Evolutionary conservation across 306 rosid genomes (phyloP).

Genomic region (Mucuna pruriens): DNA sequence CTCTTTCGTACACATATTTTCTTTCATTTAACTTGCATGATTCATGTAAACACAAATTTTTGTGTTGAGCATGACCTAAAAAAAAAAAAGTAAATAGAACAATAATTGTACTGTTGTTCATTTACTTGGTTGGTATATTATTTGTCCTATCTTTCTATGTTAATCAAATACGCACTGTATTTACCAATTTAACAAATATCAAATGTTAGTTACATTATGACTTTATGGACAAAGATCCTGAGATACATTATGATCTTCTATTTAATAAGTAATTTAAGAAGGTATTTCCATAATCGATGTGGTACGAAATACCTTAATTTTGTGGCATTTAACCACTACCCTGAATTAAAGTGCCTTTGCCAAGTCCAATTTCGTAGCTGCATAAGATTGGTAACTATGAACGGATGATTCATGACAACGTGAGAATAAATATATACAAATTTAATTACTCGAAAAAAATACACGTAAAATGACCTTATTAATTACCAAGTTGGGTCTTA

Average conservation of each 20-base stretch:
- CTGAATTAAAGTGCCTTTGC: not conserved
- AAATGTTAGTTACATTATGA: not conserved
- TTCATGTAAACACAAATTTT: too few species aligned
- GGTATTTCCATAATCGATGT: not conserved
- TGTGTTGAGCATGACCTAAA: too few species aligned
- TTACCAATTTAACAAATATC: not conserved
- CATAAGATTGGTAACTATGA: not conserved
- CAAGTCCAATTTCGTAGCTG: not conserved
- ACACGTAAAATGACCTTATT: constrained; percentile 16
- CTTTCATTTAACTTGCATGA: too few species aligned
- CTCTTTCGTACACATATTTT: too few species aligned
- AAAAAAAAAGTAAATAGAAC: too few species aligned
- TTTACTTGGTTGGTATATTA: too few species aligned
- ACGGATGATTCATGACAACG: not conserved
- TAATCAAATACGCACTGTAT: too few species aligned
- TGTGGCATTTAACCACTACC: not conserved
- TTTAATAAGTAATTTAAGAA: not conserved
- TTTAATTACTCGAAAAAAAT: constrained; percentile 18
- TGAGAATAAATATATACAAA: constrained; percentile 2
- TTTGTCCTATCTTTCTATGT: too few species aligned
- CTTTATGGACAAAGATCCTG: not conserved
- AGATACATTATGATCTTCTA: not conserved
- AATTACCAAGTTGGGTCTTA: not conserved
- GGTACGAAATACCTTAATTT: not conserved
- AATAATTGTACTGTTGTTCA: too few species aligned